A percentile compares a stretch with the other conserved stretches of the same genome.
Conservation (phyloP, 306 rosid species). For the Cucurbita ficifolia region DNA sequence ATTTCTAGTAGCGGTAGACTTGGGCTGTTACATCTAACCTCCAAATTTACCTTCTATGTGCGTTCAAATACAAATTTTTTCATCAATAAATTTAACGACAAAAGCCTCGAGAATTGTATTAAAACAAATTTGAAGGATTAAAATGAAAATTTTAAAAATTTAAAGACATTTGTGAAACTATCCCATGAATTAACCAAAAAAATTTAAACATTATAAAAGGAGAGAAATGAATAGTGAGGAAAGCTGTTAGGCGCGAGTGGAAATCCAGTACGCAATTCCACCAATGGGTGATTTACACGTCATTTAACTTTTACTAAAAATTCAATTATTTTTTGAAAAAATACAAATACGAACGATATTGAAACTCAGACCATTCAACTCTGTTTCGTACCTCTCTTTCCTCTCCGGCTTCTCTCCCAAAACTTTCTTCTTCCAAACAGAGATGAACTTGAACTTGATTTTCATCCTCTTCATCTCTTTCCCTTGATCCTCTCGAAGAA, state of each 20-base stretch:
- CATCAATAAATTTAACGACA: too few relatives aligned
- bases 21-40: too few relatives aligned
- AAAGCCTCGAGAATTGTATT: too few relatives aligned
- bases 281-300: background rate
- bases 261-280: background rate
- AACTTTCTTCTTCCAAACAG: background rate
- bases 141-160: too few relatives aligned
- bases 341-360: conserved; percentile 2
- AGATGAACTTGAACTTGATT: background rate
- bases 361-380: background rate
- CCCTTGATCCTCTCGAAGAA: background rate
- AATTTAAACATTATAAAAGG: too few relatives aligned
- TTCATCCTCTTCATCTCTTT: background rate
- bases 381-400: background rate
- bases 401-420: background rate
- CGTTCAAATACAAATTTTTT: too few relatives aligned
- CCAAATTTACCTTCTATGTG: too few relatives aligned
- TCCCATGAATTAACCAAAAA: too few relatives aligned
- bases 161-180: too few relatives aligned
- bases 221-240: background rate
- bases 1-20: too few relatives aligned
- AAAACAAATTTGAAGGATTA: too few relatives aligned
- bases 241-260: background rate
- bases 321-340: background rate
- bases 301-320: background rate